phyloP scores from a whole-genome alignment of 78 protist genomes.

The Emiliania huxleyi region DNA sequence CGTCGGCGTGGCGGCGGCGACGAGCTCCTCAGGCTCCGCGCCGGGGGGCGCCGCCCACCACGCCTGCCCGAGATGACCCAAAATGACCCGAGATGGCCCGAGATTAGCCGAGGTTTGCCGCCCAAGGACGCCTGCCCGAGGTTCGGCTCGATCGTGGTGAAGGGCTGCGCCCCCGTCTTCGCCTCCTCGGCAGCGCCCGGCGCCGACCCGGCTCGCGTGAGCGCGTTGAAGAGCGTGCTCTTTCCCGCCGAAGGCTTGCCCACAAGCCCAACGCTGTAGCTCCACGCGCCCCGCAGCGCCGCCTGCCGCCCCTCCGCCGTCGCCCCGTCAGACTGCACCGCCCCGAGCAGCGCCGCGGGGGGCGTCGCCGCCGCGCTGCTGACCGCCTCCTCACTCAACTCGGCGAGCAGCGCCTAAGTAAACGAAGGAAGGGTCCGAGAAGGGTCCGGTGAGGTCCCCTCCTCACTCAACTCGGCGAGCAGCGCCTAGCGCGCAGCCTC shows the following conservation, averaged over 20 bases:
- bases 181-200: too few relatives aligned
- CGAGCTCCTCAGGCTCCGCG: background rate
- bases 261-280: constrained; percentile 3
- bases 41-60: background rate
- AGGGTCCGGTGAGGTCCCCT: too few relatives aligned
- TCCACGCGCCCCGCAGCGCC: background rate
- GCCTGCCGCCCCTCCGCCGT: background rate
- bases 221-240: constrained; percentile 80
- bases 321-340: background rate
- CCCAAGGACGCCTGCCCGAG: constrained; percentile 62
- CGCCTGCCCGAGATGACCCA: constrained; percentile 62
- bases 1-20: background rate
- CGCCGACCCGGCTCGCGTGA: constrained; percentile 58
- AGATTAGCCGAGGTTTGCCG: too few relatives aligned
- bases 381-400: background rate
- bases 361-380: background rate
- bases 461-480: too few relatives aligned
- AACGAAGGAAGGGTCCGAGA: too few relatives aligned
- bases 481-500: too few relatives aligned
- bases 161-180: constrained; percentile 63
- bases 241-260: constrained; percentile 81
- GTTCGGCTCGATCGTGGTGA: constrained; percentile 88
- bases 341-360: background rate
- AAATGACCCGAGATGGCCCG: too few relatives aligned
- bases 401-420: background rate